Evolutionary conservation across 2,329 filamentous ascomycete genomes (phyloP).

Genomic region (Aspergillus novofumigatus): DNA sequence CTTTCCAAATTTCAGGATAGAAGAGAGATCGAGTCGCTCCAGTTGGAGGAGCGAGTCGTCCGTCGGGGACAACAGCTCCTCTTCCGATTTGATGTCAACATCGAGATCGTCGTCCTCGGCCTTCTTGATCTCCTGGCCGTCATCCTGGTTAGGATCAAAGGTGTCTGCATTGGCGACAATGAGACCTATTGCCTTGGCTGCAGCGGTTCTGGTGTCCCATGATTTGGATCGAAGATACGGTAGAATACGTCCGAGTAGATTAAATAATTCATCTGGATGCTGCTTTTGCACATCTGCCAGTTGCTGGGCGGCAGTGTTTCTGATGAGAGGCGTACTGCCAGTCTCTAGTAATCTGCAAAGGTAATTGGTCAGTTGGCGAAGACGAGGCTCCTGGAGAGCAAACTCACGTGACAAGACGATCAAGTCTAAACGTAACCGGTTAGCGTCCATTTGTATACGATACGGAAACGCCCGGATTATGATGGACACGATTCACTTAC

Average conservation of each 20-base stretch:
- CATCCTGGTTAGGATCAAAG: constrained; percentile 82
- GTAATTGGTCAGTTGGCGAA: constrained; percentile 22
- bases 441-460: constrained; percentile 27
- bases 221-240: constrained; percentile 92
- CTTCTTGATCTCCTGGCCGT: constrained; percentile 49
- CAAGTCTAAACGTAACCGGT: constrained; percentile 56
- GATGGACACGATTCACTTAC: constrained; percentile 26
- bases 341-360: constrained; percentile 80
- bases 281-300: constrained; percentile 97
- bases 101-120: constrained; percentile 46
- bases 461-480: constrained; percentile 18
- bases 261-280: constrained; percentile 96
- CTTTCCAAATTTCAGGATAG: constrained; percentile 78
- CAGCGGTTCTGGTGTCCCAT: constrained; percentile 93
- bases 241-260: constrained; percentile 87
- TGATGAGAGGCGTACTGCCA: constrained; percentile 90
- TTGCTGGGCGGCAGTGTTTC: constrained; percentile 95
- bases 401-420: constrained; percentile 82
- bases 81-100: constrained; percentile 38
- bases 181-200: constrained; percentile 88
- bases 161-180: constrained; percentile 84
- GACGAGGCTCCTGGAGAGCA: background rate
- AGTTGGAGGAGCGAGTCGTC: constrained; percentile 64
- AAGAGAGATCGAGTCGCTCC: constrained; percentile 69
- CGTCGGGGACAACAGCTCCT: constrained; percentile 31